phyloP scores from a whole-genome alignment of 306 rosid species.

The Heteromeles arbutifolia region DNA sequence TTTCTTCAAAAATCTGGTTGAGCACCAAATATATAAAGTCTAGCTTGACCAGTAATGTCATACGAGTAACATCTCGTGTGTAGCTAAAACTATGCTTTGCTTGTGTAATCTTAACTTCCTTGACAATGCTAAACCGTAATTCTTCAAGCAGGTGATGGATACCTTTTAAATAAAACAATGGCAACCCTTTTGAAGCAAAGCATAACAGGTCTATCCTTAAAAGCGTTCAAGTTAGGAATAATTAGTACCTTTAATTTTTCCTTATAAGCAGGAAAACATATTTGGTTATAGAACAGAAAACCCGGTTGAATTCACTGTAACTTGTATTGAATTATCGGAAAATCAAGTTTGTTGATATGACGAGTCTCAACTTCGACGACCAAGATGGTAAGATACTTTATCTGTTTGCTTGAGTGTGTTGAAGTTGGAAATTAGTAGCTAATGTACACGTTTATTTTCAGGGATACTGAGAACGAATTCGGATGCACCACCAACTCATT shows the following conservation, averaged over 20 bases:
- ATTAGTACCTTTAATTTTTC: background rate
- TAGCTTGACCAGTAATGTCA: too few species aligned
- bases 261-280: background rate
- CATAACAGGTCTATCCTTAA: background rate
- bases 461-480: conserved; percentile 34
- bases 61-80: too few species aligned
- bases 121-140: background rate
- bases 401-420: background rate
- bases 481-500: conserved; percentile 47
- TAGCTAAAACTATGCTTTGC: too few species aligned
- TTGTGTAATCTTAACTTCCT: too few species aligned
- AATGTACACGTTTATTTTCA: conserved; percentile 8
- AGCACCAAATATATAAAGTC: too few species aligned
- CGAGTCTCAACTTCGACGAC: conserved; percentile 13
- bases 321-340: background rate
- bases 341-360: background rate
- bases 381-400: conserved; percentile 27
- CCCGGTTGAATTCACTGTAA: background rate
- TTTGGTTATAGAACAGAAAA: background rate
- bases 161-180: conserved; percentile 7
- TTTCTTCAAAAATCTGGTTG: too few species aligned
- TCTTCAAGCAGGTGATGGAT: conserved; percentile 20
- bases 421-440: background rate
- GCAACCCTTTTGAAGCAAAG: conserved; percentile 17
- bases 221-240: background rate